Evolutionary conservation across 2,329 filamentous ascomycete genomes (phyloP).

Genomic region (Neoascochyta sp.): DNA sequence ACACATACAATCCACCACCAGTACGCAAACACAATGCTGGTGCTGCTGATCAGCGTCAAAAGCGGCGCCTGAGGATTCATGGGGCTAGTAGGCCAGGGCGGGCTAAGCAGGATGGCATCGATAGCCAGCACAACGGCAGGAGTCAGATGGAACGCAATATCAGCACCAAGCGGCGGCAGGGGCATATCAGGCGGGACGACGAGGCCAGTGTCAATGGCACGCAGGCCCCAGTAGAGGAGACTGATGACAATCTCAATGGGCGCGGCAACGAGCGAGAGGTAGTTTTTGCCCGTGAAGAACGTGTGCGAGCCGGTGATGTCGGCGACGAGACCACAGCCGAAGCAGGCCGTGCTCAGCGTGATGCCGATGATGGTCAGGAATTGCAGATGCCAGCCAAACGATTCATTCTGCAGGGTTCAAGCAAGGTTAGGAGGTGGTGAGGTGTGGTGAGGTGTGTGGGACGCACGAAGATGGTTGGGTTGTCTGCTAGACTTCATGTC

Average conservation of each 20-base stretch:
- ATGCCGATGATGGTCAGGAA: conserved; percentile 74
- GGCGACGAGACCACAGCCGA: conserved; percentile 58
- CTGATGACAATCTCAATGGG: conserved; percentile 70
- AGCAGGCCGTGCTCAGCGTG: conserved; percentile 58
- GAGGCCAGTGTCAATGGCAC: conserved; percentile 51
- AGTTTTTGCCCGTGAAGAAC: conserved; percentile 67
- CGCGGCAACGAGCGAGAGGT: conserved; percentile 60
- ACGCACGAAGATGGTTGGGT: conserved; percentile 29
- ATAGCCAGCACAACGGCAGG: conserved; percentile 62
- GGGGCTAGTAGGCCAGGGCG: conserved; percentile 60
- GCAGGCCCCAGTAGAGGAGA: conserved; percentile 69
- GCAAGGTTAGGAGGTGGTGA: no score
- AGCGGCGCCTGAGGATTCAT: conserved; percentile 50
- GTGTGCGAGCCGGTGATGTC: conserved; percentile 54
- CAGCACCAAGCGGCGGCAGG: conserved; percentile 48
- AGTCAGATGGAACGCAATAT: conserved; percentile 48
- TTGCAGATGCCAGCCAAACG: conserved; percentile 67
- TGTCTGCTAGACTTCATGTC: conserved; percentile 23
- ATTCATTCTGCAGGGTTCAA: conserved; percentile 42
- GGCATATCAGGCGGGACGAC: conserved; percentile 45
- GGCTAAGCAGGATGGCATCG: conserved; percentile 66
- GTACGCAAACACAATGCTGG: conserved; percentile 61
- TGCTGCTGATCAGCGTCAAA: conserved; percentile 58
- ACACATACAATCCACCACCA: conserved; percentile 64
- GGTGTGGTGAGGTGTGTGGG: no score